Evolutionary conservation across 2,329 filamentous ascomycete genomes (phyloP).

Genomic region (Talaromyces albobiverticillius): DNA sequence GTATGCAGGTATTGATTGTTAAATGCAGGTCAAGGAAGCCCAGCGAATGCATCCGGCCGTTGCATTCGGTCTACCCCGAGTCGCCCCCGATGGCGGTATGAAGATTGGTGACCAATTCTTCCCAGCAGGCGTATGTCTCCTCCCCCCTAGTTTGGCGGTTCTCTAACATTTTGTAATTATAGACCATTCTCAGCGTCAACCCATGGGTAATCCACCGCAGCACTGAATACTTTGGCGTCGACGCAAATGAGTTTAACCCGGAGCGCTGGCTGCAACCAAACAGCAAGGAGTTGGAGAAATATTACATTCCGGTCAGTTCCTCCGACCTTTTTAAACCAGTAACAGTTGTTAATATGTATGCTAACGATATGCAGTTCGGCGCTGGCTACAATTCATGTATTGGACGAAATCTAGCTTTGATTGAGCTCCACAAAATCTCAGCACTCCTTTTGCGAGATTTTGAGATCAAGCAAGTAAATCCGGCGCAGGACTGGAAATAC

Average conservation of each 20-base stretch:
- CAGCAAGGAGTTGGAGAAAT: not conserved
- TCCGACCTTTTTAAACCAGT: not conserved
- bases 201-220: constrained; percentile 33
- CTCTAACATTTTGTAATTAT: not conserved
- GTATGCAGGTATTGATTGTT: not conserved
- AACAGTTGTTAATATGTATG: too few relatives aligned
- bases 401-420: not conserved
- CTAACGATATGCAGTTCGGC: constrained; percentile 20
- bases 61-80: constrained; percentile 14
- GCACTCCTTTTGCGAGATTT: not conserved
- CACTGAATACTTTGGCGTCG: constrained; percentile 28
- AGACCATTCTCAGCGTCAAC: constrained; percentile 28
- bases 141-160: not conserved
- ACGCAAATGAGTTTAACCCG: constrained; percentile 31
- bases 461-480: not conserved
- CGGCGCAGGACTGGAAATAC: not conserved
- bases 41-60: constrained; percentile 12
- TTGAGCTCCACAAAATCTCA: not conserved
- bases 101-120: constrained; percentile 10
- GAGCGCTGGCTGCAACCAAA: constrained; percentile 29
- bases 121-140: constrained; percentile 17
- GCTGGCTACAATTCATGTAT: not conserved
- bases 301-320: not conserved
- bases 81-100: constrained; percentile 13
- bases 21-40: constrained; percentile 15